These are phyloP conservation scores for Boletus barrowsii DNA, from an alignment of 768 basidiomycete species.

Conservation along the genomic window DNA sequence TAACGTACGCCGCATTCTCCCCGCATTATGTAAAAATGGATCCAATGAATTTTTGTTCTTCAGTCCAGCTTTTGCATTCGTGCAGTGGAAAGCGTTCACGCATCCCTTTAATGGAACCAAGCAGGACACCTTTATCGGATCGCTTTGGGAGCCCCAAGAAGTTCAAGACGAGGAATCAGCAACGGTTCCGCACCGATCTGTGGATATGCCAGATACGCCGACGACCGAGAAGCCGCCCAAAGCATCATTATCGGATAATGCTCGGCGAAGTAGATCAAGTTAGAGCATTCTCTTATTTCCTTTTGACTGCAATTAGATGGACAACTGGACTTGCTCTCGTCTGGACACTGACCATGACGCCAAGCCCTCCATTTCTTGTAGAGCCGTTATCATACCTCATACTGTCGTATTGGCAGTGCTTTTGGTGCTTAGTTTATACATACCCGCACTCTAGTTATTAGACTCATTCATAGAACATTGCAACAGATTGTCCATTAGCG, in stretches of 20 bases:
- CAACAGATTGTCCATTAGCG: constrained; percentile 11
- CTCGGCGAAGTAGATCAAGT: constrained; percentile 3
- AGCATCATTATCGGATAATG: constrained; percentile 3
- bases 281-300: constrained; percentile 2
- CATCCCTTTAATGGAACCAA: constrained; percentile 42
- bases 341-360: constrained; percentile 2
- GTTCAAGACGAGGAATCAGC: constrained; percentile 21
- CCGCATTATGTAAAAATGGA: background rate
- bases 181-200: constrained; percentile 7
- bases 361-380: constrained; percentile 9
- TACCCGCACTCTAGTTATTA: constrained; percentile 4
- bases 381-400: constrained; percentile 19
- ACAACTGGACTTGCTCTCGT: constrained; percentile 3
- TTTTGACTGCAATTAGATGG: constrained; percentile 3
- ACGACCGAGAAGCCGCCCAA: constrained; percentile 17
- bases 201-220: constrained; percentile 15
- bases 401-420: constrained; percentile 9
- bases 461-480: constrained; percentile 3
- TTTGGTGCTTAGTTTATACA: constrained; percentile 8
- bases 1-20: constrained; percentile 45
- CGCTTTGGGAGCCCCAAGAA: constrained; percentile 26
- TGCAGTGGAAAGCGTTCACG: constrained; percentile 52
- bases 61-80: constrained; percentile 52
- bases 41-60: background rate
- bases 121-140: constrained; percentile 21